Base-by-base conservation (phyloP, 73 alveolate genomes). In the Paramecium biaurelia region DNA sequence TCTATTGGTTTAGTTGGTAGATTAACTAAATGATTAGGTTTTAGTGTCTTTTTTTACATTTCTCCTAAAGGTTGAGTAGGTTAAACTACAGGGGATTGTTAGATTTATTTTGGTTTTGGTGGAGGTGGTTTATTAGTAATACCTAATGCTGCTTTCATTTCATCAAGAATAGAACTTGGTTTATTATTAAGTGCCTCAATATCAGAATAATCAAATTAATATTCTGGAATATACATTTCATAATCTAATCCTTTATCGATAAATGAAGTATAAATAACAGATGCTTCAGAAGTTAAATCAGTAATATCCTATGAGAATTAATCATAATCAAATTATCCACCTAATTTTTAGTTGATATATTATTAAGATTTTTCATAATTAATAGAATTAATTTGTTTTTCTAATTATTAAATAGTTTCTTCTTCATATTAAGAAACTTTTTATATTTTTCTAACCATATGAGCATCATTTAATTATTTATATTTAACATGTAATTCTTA, bases 111-210 rank as follows among this genome's bases (percentile, higher is more conserved):
- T 74, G 59, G 41, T 74, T 30, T 45, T 20, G 41, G 59, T 18
- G 72, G 70, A 14, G 70, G 70, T 23, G 90, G 90, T 34, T 47
- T 79, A 42, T 38, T 41, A 9, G 74, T 21, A 21, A 79, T 79
- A 43, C 90, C 90, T 30, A 42, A 47, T 1, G 70, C 42, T 12
- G 45, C 76, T 63, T 79, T 79, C 56, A 79, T 30, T 79, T 79
- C 90, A 79, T 79, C 90, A 15, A 79, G 56, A 45, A 79, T 79
- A 24, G 90, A 79, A 41, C 42, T 79, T 8, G 90, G 90, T 42
- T 79, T 79, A 42, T 38, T 41, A 12, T 79, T 47, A 4, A 79
- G 49, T 0, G 72, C 72, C 21, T 79, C 74, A 6, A 79, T 20
- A 42, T 79, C 90, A 4, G 70, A 12, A 5, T 26, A 23, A 79